Percentiles rank a stretch among this genome's conserved stretches.
Conservation (phyloP, 495 filamentous ascomycete species). For the Entonaema liquescens region DNA sequence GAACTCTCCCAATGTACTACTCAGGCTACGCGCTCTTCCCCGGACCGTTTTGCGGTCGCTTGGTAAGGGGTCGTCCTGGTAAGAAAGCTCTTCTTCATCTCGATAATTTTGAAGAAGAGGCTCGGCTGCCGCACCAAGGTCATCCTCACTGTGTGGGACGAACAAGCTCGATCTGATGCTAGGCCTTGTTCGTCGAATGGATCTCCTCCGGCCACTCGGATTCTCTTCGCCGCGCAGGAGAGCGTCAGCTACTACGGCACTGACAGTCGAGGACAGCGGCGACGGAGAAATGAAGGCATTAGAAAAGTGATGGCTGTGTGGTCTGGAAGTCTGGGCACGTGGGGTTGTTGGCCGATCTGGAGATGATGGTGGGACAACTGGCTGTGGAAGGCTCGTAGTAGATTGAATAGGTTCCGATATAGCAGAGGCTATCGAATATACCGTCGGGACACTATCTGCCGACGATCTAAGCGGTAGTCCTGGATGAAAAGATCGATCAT, state of each 20-base stretch:
- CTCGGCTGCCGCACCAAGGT: slow-evolving; percentile 19
- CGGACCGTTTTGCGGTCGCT: slow-evolving; percentile 33
- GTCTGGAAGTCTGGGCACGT: slow-evolving; percentile 39
- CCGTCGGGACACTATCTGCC: slow-evolving; percentile 50
- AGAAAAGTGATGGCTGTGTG: slow-evolving; percentile 49
- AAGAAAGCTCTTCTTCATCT: slow-evolving; percentile 28
- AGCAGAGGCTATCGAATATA: slow-evolving; percentile 45
- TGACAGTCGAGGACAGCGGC: slow-evolving; percentile 58
- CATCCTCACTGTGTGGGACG: slow-evolving; percentile 48
- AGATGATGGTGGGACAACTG: slow-evolving; percentile 31
- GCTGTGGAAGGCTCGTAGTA: slow-evolving; percentile 29
- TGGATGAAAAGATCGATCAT: slow-evolving; percentile 38
- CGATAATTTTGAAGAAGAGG: slow-evolving; percentile 27
- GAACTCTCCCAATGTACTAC: slow-evolving; percentile 58
- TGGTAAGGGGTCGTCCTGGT: slow-evolving; percentile 32
- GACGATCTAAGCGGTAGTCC: slow-evolving; percentile 47
- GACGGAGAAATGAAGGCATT: slow-evolving; percentile 56
- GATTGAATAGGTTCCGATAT: slow-evolving; percentile 44
- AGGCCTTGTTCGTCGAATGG: slow-evolving; percentile 45
- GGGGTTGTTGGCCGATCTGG: slow-evolving; percentile 46
- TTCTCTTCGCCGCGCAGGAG: slow-evolving; percentile 51
- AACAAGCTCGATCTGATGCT: slow-evolving; percentile 55
- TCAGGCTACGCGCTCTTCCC: slow-evolving; percentile 59
- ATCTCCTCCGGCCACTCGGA: slow-evolving; percentile 40
- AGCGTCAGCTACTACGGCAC: slow-evolving; percentile 56